Base-by-base conservation (phyloP, 306 rosid species). In the Argentina anserina region DNA sequence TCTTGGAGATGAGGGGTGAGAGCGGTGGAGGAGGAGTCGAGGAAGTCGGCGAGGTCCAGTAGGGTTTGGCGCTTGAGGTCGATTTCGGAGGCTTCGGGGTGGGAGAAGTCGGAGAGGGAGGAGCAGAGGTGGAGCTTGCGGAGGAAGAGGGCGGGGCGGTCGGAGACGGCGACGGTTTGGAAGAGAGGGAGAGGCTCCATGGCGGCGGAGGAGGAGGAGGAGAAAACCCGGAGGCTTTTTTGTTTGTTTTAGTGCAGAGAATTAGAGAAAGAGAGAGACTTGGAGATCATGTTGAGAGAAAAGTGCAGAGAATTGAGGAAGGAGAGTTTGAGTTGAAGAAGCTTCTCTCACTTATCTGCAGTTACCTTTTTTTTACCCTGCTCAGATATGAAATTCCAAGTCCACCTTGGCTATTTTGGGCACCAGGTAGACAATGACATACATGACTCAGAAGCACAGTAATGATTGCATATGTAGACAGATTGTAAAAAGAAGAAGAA, bases 41-140 rank as follows among this genome's bases (percentile, higher is more conserved):
- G 66, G 33, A 79, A 74, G 37, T 87, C 89, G 7, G 75, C 80
- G 36, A 90, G 75, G 53, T 90, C 97, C 39, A 80, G 43, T 3
- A 90, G 94, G 65, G 97, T 81, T 75, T 88, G 88, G 23, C 92
- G 86, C 70, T 90, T 90, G n/a, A 83, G 83, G 77, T 88, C 92
- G 59, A 79, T 90, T 41, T 85, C 75, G 37, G 28, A 80, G 26
- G 77, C 79, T 37, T 47, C 49, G 18, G 75, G 45, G 61, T 79
- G 78, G 29, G 89, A 83, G 74, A 85, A 88, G 83, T 88, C 92
- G 74, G 81, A 88, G 17, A 53, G 34, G 56, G 70, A 68, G 78
- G 82, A 81, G 76, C 92, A 88, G 18, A 79, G 78, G 46, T 82
- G 80, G 73, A 90, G 81, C 78, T 90, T 90, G 1, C 83, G 77